Percentiles rank a stretch among this genome's conserved stretches.
Evolutionary conservation across 176 grass and related monocot genomes (phyloP).

Genomic region (Leersia perrieri): DNA sequence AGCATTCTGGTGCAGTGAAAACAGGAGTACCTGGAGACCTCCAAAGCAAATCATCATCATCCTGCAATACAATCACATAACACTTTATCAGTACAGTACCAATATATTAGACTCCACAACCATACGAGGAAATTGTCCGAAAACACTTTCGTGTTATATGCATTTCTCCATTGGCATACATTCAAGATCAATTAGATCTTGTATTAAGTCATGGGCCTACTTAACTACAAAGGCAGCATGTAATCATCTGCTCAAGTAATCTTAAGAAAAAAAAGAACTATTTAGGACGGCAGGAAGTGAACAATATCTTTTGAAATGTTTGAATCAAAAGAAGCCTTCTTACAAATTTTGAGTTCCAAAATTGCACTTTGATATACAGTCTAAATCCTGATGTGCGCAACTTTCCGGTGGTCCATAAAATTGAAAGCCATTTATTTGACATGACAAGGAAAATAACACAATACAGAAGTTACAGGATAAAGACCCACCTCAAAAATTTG

Average conservation of each 20-base stretch:
- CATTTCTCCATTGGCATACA: not conserved
- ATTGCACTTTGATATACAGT: not conserved
- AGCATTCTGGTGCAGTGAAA: constrained; percentile 92
- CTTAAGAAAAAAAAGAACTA: constrained; percentile 10
- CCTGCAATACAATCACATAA: constrained; percentile 49
- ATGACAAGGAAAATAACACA: constrained; percentile 1
- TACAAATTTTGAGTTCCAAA: not conserved
- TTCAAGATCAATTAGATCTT: not conserved
- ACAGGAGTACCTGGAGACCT: constrained; percentile 91
- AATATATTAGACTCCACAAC: not conserved
- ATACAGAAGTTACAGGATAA: constrained; percentile 18
- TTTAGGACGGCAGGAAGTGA: not conserved
- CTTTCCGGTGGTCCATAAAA: not conserved
- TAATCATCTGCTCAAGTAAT: constrained; percentile 21
- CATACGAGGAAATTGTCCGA: not conserved
- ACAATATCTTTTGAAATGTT: not conserved
- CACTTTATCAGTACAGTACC: not conserved
- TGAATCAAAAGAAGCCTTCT: not conserved
- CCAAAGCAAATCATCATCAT: constrained; percentile 74
- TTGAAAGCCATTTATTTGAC: not conserved
- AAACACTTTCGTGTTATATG: not conserved
- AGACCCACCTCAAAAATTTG: constrained; percentile 78
- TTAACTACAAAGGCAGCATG: constrained; percentile 10
- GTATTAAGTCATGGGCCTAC: not conserved
- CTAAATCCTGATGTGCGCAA: not conserved